phyloP scores from a whole-genome alignment of 768 basidiomycete genomes.

The Xerocomus brunneocitrinus region DNA sequence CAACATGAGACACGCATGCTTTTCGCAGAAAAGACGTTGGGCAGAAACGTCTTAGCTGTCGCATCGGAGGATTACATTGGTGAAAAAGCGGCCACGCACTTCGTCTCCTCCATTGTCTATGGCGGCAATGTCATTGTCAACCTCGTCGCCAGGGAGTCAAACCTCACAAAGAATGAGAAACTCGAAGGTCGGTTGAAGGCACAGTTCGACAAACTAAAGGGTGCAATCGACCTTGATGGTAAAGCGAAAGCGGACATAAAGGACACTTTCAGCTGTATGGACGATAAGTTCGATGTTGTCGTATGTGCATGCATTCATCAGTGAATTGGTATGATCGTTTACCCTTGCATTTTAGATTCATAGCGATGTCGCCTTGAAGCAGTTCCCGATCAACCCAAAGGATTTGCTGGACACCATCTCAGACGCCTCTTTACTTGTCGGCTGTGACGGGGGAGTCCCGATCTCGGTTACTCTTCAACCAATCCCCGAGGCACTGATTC shows the following conservation, averaged over 20 bases:
- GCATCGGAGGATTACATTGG: background rate
- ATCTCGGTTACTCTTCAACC: background rate
- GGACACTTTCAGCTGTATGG: background rate
- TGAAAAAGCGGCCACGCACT: background rate
- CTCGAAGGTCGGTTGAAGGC: background rate
- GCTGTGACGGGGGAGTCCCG: background rate
- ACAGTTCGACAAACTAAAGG: background rate
- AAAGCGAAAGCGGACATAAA: background rate
- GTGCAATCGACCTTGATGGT: background rate
- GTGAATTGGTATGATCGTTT: too few species aligned
- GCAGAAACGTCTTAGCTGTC: background rate
- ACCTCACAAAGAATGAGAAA: background rate
- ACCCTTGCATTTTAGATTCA: background rate
- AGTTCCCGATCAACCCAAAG: background rate
- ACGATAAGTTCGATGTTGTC: background rate
- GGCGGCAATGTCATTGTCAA: background rate
- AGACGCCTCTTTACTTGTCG: background rate
- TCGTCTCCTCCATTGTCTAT: background rate
- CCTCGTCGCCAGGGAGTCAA: background rate
- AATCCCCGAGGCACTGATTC: background rate
- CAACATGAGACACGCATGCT: background rate
- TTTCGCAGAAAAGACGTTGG: background rate
- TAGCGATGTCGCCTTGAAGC: background rate
- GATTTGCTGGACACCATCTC: background rate
- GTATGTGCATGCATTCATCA: background rate